These are phyloP conservation scores for Venturia carpophila DNA, from an alignment of 2,329 filamentous ascomycete genomes.

Conservation along the genomic window DNA sequence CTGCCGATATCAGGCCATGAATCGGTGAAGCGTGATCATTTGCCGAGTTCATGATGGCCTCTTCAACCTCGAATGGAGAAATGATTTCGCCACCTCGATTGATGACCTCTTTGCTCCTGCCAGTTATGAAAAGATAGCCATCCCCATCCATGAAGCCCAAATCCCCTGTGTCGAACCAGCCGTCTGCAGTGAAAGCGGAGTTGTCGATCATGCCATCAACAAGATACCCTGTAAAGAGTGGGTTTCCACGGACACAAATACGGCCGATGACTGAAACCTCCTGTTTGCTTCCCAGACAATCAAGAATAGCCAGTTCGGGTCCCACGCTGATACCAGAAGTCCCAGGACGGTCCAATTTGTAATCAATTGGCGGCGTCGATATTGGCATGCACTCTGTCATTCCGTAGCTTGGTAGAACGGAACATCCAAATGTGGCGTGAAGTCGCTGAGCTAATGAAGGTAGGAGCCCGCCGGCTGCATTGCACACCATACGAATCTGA, in stretches of 20 bases:
- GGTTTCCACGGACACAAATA: conserved; percentile 46
- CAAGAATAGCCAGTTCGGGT: conserved; percentile 45
- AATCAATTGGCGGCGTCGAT: conserved; percentile 47
- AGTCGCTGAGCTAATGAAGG: conserved; percentile 45
- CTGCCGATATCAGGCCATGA: conserved; percentile 41
- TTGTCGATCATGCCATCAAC: conserved; percentile 38
- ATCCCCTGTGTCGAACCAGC: conserved; percentile 51
- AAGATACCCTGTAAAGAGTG: conserved; percentile 46
- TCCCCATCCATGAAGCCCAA: conserved; percentile 46
- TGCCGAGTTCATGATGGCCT: conserved; percentile 45
- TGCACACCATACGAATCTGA: conserved; percentile 47
- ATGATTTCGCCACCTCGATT: conserved; percentile 53
- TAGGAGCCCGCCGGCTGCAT: conserved; percentile 47
- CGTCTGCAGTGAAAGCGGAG: conserved; percentile 40
- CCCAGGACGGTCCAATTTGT: conserved; percentile 44
- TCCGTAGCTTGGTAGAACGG: conserved; percentile 49
- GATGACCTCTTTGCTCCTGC: conserved; percentile 50
- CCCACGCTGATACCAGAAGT: conserved; percentile 48
- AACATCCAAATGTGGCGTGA: conserved; percentile 44
- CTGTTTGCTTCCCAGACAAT: conserved; percentile 33
- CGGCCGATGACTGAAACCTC: conserved; percentile 25
- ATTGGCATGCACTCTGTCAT: conserved; percentile 57
- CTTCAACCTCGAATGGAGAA: conserved; percentile 52
- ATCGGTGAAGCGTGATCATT: conserved; percentile 37
- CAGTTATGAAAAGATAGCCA: conserved; percentile 48